Base-by-base conservation (phyloP, 805 yeast species). In the Priceomyces castillae region DNA sequence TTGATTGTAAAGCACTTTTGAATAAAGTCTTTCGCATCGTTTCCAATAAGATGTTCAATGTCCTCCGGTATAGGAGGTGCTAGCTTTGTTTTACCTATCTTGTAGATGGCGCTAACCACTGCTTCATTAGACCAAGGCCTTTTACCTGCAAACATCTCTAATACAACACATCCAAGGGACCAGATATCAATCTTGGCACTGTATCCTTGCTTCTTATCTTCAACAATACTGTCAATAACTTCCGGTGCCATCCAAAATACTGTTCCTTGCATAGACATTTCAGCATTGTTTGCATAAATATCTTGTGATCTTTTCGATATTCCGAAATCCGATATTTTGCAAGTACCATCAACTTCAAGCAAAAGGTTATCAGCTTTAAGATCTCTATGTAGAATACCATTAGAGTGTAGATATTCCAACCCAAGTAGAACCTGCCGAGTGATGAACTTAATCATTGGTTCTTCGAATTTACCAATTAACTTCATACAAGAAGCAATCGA, bases 191-290 rank as follows among this genome's bases (percentile, higher is more conserved):
- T 90, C 65, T 94, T 94, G 16, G 99, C 99, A 69, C 95, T 88
- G 61, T 94, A 94, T 0, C 99, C 99, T 59, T 85, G 94, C 50
- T 82, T 82, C 52, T 77, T 77, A 52, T 80, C 79, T 49, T 81
- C 84, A 2, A 80, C 82, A 16, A 81, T 81, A 46, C 88, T 89
- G 59, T 90, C 92, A 40, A 94, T 90, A 50, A 95, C 96, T 59
- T 94, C 99, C 0, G 99, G 99, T 1, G 99, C 99, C 99, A 94
- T 94, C 99, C 99, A 94, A 62, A 90, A 94, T 1, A 95, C 89
- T 0, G 99, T 90, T 18, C 99, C 99, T 64, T 95, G 96, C 95
- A 88, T 89, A 10, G 97, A 90, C 96, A 90, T 87, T 43, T 89
- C 97, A 3, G 96, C 89, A 54, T 88, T 82, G 61, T 94, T 90